Evolutionary conservation across 1,139 yeast species (phyloP).

Genomic region (Candida buenavistaensis): DNA sequence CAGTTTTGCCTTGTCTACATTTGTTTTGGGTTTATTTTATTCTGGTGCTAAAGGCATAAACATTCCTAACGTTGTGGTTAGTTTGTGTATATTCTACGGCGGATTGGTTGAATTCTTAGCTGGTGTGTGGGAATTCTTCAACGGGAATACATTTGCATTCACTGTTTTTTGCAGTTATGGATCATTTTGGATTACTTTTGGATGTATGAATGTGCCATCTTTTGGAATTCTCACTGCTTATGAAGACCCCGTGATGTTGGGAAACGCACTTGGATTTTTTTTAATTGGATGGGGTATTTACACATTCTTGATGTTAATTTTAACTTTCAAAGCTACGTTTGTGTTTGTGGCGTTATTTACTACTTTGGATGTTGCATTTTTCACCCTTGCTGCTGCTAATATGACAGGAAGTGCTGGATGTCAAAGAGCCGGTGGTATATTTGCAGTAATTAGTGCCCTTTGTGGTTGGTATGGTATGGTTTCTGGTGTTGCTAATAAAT

Average conservation of each 20-base stretch:
- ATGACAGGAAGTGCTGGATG: constrained; percentile 32
- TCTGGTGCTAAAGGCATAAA: constrained; percentile 43
- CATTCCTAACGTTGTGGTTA: constrained; percentile 41
- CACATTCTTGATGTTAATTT: constrained; percentile 38
- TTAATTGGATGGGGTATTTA: constrained; percentile 48
- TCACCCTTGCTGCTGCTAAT: constrained; percentile 43
- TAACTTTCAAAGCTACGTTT: constrained; percentile 46
- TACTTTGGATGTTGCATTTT: constrained; percentile 38
- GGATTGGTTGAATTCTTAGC: constrained; percentile 49
- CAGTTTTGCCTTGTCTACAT: constrained; percentile 52
- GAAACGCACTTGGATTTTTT: constrained; percentile 41
- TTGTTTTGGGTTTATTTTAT: constrained; percentile 44
- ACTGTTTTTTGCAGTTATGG: constrained; percentile 45
- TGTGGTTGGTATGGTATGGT: constrained; percentile 43
- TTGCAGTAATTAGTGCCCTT: constrained; percentile 40
- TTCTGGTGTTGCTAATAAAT: constrained; percentile 30
- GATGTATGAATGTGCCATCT: constrained; percentile 31
- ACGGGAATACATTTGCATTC: constrained; percentile 42
- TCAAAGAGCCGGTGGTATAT: constrained; percentile 45
- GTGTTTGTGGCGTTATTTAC: constrained; percentile 39
- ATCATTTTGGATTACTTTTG: constrained; percentile 42
- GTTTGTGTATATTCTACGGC: constrained; percentile 45
- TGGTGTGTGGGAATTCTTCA: constrained; percentile 52
- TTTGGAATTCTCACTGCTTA: constrained; percentile 63
- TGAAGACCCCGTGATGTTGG: constrained; percentile 29